Conservation (phyloP, 2,329 filamentous ascomycete genomes). For the Dendryphion nanum region DNA sequence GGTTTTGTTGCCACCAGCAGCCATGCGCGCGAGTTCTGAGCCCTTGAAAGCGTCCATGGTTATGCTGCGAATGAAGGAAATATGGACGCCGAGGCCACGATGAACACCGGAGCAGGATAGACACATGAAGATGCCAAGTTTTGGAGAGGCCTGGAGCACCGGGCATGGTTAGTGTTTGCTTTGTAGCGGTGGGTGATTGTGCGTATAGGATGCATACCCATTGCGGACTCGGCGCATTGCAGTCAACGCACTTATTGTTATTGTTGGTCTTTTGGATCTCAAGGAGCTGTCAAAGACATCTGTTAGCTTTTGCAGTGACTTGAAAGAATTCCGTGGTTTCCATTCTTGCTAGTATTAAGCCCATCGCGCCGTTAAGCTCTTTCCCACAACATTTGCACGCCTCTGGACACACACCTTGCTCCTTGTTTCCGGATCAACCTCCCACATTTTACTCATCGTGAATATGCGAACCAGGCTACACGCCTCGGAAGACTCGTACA, state of each 20-base stretch:
- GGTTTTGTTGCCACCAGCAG: conserved; percentile 81
- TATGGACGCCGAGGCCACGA: conserved; percentile 92
- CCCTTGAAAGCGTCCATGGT: conserved; percentile 99
- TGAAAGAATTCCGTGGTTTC: too few species aligned
- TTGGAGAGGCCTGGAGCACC: conserved; percentile 67
- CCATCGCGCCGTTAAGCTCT: too few species aligned
- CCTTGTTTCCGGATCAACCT: conserved; percentile 95
- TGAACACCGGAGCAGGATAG: conserved; percentile 93
- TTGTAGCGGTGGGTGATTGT: neutral
- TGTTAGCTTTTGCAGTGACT: conserved; percentile 15
- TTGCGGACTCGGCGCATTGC: conserved; percentile 91
- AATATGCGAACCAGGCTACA: conserved; percentile 7
- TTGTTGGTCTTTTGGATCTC: conserved; percentile 86
- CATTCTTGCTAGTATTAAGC: too few species aligned
- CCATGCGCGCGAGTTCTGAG: conserved; percentile 90
- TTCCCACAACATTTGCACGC: too few species aligned
- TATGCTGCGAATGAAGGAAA: conserved; percentile 95
- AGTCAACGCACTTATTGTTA: conserved; percentile 93
- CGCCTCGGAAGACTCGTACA: conserved; percentile 1
- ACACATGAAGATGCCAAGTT: conserved; percentile 99
- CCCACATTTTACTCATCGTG: conserved; percentile 80
- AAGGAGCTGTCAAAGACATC: conserved; percentile 61
- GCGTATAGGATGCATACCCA: conserved; percentile 63
- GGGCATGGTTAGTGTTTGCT: conserved; percentile 15
- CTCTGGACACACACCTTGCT: conserved; percentile 81